Evolutionary conservation across 441 rosid genomes (phyloP), one percentile per base, ranked within the genome.

Genomic region (Dalechampia spathulata): DNA sequence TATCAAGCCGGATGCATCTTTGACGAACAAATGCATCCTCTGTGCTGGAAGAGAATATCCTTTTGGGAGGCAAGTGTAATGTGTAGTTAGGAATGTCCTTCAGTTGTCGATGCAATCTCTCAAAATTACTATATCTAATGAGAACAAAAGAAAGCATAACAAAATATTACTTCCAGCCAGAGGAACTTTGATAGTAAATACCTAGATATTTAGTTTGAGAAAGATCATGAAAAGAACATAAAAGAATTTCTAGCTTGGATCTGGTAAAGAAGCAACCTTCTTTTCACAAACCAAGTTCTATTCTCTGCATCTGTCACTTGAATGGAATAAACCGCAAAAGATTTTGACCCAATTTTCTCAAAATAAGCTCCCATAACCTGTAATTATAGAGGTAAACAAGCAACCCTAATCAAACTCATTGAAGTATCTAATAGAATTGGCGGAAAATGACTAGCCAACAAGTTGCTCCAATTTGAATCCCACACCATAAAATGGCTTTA

Each of bases 11-110:
- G 78, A 90, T 87, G 76, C 99, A 90, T 54, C 99, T 96, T 63
- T 92, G 94, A 74, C 83, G 95, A 74, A 94, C 99, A 82, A 94
- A 94, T 57, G 97, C 72, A 52, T 90, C 96, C 70, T 94, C 99
- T 0, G 95, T 94, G 70, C 99, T 94, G 53, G 99, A 94, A n/a
- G 99, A 90, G 78, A 94, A 94, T 76, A 94, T 90, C 72, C 97
- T 84, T 73, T 94, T 94, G 57, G 99, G 99, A 26, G 99, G 99
- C 74, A 94, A 75, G 64, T 94, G 95, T 66, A 94, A 74, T 30
- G 88, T 87, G 74, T 87, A 94, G 68, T 94, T 94, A 20, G 99
- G 99, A 64, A 94, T 87, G 30, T 90, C 99, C 76, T 86, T 94
- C 57, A 94, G 97, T 41, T 80, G 83, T 46, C 95, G 80, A 70